A percentile compares a stretch with the other conserved stretches of the same genome.
Conservation (phyloP, 805 yeast genomes). For the Wickerhamomyces sydowiorum region DNA sequence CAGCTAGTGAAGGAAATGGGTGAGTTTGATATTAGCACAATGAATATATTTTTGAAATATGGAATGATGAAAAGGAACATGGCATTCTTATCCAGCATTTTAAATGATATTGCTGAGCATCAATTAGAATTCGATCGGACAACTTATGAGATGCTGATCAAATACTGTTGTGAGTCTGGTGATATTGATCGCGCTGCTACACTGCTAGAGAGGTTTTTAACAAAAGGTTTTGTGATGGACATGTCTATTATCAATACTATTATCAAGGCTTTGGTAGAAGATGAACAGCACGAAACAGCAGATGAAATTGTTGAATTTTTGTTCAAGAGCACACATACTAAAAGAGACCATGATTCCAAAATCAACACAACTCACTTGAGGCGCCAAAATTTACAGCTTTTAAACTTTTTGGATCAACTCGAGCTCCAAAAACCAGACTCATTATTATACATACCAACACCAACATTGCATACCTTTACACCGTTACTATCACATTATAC, state of each 20-base stretch:
- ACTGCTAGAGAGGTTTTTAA: slow-evolving; percentile 2
- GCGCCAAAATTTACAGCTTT: slow-evolving; percentile 2
- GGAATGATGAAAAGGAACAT: slow-evolving; percentile 15
- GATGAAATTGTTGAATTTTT: background rate
- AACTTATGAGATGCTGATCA: slow-evolving; percentile 21
- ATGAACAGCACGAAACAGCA: background rate
- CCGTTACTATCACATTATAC: slow-evolving; percentile 10
- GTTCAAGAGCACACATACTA: background rate
- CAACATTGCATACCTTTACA: slow-evolving; percentile 12
- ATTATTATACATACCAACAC: slow-evolving; percentile 6
- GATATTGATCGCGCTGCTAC: slow-evolving; percentile 1
- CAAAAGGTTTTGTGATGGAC: slow-evolving; percentile 8
- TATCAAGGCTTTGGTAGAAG: background rate
- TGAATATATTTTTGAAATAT: slow-evolving; percentile 23
- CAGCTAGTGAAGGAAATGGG: slow-evolving; percentile 1
- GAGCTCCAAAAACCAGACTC: background rate
- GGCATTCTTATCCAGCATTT: slow-evolving; percentile 11
- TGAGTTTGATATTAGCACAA: slow-evolving; percentile 12
- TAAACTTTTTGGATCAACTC: slow-evolving; percentile 8
- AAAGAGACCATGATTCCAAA: background rate
- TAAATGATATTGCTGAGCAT: slow-evolving; percentile 12
- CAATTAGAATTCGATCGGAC: slow-evolving; percentile 23
- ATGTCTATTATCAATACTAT: background rate
- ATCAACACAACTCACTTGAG: slow-evolving; percentile 1
- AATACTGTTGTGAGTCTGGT: slow-evolving; percentile 8